These are phyloP conservation scores for Anthostomella pinea DNA, from an alignment of 2,329 filamentous ascomycete species.

Conservation along the genomic window DNA sequence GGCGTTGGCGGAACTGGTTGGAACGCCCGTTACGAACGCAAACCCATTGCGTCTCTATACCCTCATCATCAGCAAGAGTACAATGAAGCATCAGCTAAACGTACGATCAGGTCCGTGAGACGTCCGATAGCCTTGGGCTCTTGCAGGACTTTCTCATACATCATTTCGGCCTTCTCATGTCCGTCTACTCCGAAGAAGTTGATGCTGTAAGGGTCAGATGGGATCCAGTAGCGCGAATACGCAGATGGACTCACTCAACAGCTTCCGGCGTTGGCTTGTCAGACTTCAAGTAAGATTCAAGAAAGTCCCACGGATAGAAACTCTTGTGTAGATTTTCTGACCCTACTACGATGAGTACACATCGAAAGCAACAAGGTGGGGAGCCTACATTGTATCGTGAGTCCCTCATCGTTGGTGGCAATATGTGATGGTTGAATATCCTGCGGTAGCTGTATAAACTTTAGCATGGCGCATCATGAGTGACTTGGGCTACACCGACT, in stretches of 20 bases:
- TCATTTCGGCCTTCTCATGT: constrained; percentile 39
- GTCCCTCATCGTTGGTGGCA: constrained; percentile 32
- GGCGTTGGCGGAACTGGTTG: constrained; percentile 60
- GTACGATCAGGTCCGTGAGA: constrained; percentile 62
- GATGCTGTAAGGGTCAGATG: constrained; percentile 11
- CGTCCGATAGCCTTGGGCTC: constrained; percentile 54
- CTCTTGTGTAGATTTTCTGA: constrained; percentile 60
- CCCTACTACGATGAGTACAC: constrained; percentile 46
- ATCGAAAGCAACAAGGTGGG: not conserved
- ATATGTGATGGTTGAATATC: constrained; percentile 39
- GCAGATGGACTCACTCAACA: constrained; percentile 28
- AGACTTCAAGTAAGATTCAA: constrained; percentile 44
- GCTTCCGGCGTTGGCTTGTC: constrained; percentile 33
- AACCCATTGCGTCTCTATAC: constrained; percentile 67
- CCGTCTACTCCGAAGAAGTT: constrained; percentile 29
- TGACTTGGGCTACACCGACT: constrained; percentile 37
- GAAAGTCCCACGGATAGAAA: constrained; percentile 63
- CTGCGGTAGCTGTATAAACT: constrained; percentile 41
- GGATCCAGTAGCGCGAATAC: not conserved
- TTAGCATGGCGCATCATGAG: constrained; percentile 6
- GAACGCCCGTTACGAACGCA: constrained; percentile 70
- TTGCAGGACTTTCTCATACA: constrained; percentile 58
- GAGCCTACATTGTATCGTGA: constrained; percentile 48
- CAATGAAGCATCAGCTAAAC: too few relatives aligned
- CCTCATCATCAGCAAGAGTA: too few relatives aligned